Base-by-base conservation (phyloP, 441 rosid genomes). In the Syzygium malaccense region DNA sequence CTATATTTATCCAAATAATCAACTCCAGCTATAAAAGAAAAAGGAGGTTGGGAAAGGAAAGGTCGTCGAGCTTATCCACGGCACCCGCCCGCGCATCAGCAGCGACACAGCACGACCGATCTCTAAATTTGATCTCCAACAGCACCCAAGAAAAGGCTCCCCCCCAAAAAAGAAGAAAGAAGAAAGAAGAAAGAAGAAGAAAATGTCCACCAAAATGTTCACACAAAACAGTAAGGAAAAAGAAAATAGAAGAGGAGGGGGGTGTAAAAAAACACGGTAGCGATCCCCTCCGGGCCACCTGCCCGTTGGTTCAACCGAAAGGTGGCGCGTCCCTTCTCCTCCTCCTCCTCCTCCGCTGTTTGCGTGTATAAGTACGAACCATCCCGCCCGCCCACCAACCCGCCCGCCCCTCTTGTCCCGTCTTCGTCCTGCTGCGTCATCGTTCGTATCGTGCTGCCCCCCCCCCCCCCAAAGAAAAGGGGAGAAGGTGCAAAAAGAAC, bases 291-390 rank as follows among this genome's bases (percentile, higher is more conserved):
- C 15, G 51, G 78, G 28, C 86, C 56, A 88, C 90, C 90, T 60
- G 89, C 89, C 91, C 85, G 28, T 85, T 86, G 62, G 78, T 88
- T 90, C 78, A 86, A 64, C 84, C 25, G 71, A 89, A 85, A 45
- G 89, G 80, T 79, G 88, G 68, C 58, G 87, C 85, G 58, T 28
- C 86, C 53, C 86, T 28, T 11, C 90, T 17, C 14, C 11, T 11
- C n/a, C 9, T 33, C 41, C n/a, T n/a, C 26, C 17, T n/a, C 78
- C 33, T 48, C 28, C 20, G 14, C 6, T 20, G 23, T 26, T 33
- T 11, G 83, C 83, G 49, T 75, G 13, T 75, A 75, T 41, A 48
- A 37, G 26, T 9, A 64, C 37, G 71, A 30, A 64, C 37, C 64
- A 37, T 2, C 56, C 45, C 45, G 45, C 45, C 45, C 45, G 45